phyloP scores from a whole-genome alignment of 73 alveolate species.

The Paramecium biaurelia region DNA sequence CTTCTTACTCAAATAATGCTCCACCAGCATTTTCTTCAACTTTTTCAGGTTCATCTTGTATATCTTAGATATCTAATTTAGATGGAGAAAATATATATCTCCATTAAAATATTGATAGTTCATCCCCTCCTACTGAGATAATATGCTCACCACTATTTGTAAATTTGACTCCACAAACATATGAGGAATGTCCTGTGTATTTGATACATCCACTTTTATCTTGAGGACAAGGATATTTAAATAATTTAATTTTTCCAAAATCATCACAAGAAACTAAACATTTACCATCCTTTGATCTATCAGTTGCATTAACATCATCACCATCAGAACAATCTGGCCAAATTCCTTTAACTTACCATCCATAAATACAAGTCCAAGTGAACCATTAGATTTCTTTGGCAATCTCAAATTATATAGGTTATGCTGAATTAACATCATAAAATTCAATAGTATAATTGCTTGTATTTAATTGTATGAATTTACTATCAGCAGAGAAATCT shows the following conservation, averaged over 20 bases:
- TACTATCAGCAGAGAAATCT: constrained; percentile 95
- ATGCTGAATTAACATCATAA: constrained; percentile 75
- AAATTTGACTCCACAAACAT: constrained; percentile 95
- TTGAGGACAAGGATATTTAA: constrained; percentile 87
- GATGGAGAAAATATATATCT: constrained; percentile 76
- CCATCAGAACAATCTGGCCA: constrained; percentile 98
- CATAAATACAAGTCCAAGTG: constrained; percentile 91
- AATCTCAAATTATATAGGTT: neutral
- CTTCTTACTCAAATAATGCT: constrained; percentile 75
- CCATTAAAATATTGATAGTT: constrained; percentile 95
- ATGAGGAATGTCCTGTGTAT: constrained; percentile 97
- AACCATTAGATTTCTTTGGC: constrained; percentile 84
- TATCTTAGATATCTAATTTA: constrained; percentile 64
- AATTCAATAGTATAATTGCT: constrained; percentile 62
- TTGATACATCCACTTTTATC: constrained; percentile 82
- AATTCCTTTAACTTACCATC: constrained; percentile 98
- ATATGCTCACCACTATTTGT: constrained; percentile 75
- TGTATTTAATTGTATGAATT: constrained; percentile 77
- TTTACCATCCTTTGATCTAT: constrained; percentile 86
- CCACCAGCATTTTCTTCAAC: constrained; percentile 71
- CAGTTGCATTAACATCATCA: constrained; percentile 94
- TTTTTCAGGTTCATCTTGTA: constrained; percentile 52
- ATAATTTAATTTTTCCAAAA: constrained; percentile 93
- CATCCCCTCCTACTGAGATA: constrained; percentile 97
- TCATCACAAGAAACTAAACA: constrained; percentile 95